Base-by-base conservation (phyloP, 1,284 basidiomycete species). In the Prillingera fragicola region DNA sequence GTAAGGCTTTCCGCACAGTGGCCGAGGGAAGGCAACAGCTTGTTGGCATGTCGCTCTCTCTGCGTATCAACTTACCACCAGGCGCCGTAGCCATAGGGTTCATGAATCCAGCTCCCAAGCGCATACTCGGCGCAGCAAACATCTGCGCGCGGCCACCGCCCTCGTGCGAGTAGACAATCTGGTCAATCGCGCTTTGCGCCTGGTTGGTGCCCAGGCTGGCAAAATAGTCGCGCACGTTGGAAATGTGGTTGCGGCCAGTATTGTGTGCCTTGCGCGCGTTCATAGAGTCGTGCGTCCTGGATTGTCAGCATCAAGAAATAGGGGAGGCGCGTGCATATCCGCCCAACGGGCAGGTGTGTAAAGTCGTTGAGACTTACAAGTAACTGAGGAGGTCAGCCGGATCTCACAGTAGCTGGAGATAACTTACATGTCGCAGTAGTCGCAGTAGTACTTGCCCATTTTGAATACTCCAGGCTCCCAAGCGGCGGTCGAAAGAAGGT, bases 141-240 rank as follows among this genome's bases (percentile, higher is more conserved):
- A 69, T 66, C 41, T 52, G 54, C 12, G 56, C 51, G 39, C 59
- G 57, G 12, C 58, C 62, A 12, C 64, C 63, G 24, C 78, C 80
- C 69, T 96, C 89, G 67, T 95, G 96, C 32, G 85, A 82, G 36
- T 84, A 81, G 33, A 87, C 88, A 67, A 98, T 91, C 67, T 91
- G 87, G 78, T 97, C 91, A 65, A 96, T 92, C 67, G 95, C 89
- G 59, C 75, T 87, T 71, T 97, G 92, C 12, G 92, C 88, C 71
- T 94, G 90, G 74, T 95, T 89, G 67, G 94, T 89, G 46, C 91
- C 90, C 49, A 97, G 80, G 4, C 87, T 89, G 23, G 89, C 87
- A 73, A 97, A 98, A 71, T 97, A 98, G 62, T 98, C 94, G 55
- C 90, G 78, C 50, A 98, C 94, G 66, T 98, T 98, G 39, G 88